Evolutionary conservation across 495 filamentous ascomycete genomes (phyloP).

Genomic region (Cercophora samala): DNA sequence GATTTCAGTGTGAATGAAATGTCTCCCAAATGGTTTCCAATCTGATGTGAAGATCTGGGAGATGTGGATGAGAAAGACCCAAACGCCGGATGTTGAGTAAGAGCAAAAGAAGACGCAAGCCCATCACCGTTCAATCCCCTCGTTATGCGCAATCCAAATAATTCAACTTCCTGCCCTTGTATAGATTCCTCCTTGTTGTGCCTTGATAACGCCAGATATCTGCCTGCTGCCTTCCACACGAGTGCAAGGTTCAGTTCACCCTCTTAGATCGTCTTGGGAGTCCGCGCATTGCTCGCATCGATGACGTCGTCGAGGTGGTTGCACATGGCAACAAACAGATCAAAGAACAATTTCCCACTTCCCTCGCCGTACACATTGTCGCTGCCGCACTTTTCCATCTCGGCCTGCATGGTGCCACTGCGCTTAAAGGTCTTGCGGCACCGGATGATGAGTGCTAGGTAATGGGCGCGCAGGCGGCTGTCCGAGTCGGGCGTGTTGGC

Average conservation of each 20-base stretch:
- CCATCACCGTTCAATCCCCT: constrained; percentile 11
- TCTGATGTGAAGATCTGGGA: constrained; percentile 44
- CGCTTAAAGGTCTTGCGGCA: constrained; percentile 91
- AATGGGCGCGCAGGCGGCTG: constrained; percentile 85
- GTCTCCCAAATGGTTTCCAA: constrained; percentile 50
- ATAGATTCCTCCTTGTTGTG: constrained; percentile 17
- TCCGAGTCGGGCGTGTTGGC: constrained; percentile 90
- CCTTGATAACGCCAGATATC: constrained; percentile 26
- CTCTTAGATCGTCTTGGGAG: constrained; percentile 50
- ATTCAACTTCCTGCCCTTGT: constrained; percentile 18
- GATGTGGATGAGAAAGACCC: constrained; percentile 37
- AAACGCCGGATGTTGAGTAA: constrained; percentile 31
- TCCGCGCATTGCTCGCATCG: constrained; percentile 54
- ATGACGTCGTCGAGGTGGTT: constrained; percentile 91
- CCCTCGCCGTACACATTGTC: constrained; percentile 47
- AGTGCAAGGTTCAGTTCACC: constrained; percentile 19
- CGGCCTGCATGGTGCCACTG: constrained; percentile 94
- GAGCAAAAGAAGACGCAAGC: constrained; percentile 21
- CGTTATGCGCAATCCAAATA: constrained; percentile 18
- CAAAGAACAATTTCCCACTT: constrained; percentile 87
- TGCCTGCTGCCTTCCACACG: constrained; percentile 10
- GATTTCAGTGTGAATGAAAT: constrained; percentile 26
- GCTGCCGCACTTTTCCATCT: constrained; percentile 72
- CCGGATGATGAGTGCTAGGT: constrained; percentile 90
- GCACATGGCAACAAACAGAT: constrained; percentile 95